These are phyloP conservation scores for Dichomitus squalens DNA, from an alignment of 1,284 basidiomycete genomes.

Conservation along the genomic window DNA sequence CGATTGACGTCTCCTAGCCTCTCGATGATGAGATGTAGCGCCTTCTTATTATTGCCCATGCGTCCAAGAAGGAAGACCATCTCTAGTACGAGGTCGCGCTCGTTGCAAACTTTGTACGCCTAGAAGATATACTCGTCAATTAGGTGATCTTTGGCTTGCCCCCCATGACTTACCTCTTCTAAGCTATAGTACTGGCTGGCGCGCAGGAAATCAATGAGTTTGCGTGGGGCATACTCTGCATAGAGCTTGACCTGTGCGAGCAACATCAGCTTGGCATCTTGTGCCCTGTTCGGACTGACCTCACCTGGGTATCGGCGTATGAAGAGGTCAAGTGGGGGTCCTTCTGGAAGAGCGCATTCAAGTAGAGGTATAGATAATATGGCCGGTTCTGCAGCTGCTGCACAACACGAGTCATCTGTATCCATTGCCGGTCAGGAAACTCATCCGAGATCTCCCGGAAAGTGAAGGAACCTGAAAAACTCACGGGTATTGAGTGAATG, in stretches of 20 bases:
- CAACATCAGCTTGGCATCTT: neutral
- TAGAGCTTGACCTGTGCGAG: slow-evolving; percentile 78
- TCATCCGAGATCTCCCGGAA: too few relatives aligned
- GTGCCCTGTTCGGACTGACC: slow-evolving; percentile 1
- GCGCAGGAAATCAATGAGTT: slow-evolving; percentile 89
- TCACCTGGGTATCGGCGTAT: slow-evolving; percentile 85
- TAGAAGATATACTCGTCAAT: slow-evolving; percentile 31
- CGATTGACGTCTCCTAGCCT: slow-evolving; percentile 90
- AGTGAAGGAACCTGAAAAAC: slow-evolving; percentile 35
- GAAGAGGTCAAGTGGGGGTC: slow-evolving; percentile 82
- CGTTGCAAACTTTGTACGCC: slow-evolving; percentile 89
- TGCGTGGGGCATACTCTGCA: slow-evolving; percentile 81
- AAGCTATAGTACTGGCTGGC: slow-evolving; percentile 92
- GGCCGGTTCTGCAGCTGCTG: slow-evolving; percentile 81
- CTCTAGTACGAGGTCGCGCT: slow-evolving; percentile 88
- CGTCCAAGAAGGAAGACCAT: slow-evolving; percentile 98
- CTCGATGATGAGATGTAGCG: slow-evolving; percentile 94
- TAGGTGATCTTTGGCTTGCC: too few relatives aligned
- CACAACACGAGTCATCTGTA: slow-evolving; percentile 84
- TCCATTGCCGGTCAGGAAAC: neutral
- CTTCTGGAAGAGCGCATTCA: slow-evolving; percentile 88
- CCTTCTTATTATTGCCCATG: slow-evolving; percentile 97
- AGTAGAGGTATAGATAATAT: slow-evolving; percentile 89
- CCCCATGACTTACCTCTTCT: slow-evolving; percentile 59
- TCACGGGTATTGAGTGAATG: slow-evolving; percentile 92